A percentile compares a stretch with the other conserved stretches of the same genome.
phyloP scores from a whole-genome alignment of 768 basidiomycete genomes.

The Rhizopogon sp. region DNA sequence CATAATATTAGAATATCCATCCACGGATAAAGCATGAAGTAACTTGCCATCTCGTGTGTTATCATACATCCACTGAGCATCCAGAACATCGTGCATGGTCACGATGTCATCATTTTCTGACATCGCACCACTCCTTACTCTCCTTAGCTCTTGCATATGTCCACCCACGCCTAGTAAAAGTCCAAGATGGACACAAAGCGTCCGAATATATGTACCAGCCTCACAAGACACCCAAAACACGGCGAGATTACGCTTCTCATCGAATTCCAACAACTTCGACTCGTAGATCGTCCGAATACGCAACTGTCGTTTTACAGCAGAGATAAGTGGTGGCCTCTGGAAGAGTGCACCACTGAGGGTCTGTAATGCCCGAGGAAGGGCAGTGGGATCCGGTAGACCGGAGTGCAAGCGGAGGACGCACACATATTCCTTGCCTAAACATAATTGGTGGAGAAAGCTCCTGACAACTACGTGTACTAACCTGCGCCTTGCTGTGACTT shows the following conservation, averaged over 20 bases:
- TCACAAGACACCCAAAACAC: conserved; percentile 99
- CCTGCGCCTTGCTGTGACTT: conserved; percentile 99
- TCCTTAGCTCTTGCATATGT: conserved; percentile 98
- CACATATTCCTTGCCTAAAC: conserved; percentile 92
- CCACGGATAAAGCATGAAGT: conserved; percentile 1
- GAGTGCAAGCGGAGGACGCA: conserved; percentile 93
- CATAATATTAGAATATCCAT: conserved; percentile 8
- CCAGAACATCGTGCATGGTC: conserved; percentile 99
- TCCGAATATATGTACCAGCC: conserved; percentile 95
- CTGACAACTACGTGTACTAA: conserved; percentile 27
- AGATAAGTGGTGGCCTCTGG: conserved; percentile 98
- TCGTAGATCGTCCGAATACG: conserved; percentile 97
- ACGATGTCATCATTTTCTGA: conserved; percentile 98
- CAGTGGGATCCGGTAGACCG: conserved; percentile 71
- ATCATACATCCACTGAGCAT: conserved; percentile 98
- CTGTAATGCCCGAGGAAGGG: conserved; percentile 89
- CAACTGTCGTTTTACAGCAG: conserved; percentile 96
- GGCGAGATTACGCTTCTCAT: conserved; percentile 92
- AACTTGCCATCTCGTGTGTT: conserved; percentile 87
- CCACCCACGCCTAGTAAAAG: conserved; percentile 93
- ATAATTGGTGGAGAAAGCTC: conserved; percentile 2
- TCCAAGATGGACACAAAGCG: conserved; percentile 95
- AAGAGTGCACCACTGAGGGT: conserved; percentile 97
- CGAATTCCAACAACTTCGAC: conserved; percentile 93
- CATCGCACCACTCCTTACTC: conserved; percentile 94